These are phyloP conservation scores for Rhododendron williamsianum DNA, from an alignment of 148 eudicot species.

Conservation along the genomic window DNA sequence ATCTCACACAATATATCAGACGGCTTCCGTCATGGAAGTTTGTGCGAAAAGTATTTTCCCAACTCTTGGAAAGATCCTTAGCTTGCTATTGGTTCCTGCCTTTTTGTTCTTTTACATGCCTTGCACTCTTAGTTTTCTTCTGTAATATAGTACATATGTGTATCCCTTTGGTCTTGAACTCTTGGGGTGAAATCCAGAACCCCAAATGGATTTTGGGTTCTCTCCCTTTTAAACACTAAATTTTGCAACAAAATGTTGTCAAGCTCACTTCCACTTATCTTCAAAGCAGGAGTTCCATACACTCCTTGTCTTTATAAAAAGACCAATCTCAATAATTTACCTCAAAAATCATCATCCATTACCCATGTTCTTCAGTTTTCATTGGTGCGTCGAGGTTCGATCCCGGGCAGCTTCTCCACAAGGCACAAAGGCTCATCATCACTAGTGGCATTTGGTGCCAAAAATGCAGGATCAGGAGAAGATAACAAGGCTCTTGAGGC, in stretches of 20 bases:
- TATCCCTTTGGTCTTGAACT: neutral
- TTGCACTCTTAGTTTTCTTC: constrained; percentile 1
- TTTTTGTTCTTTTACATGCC: constrained; percentile 8
- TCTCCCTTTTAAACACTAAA: neutral
- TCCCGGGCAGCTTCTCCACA: neutral
- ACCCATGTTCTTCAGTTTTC: neutral
- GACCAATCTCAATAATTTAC: neutral
- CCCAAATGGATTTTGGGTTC: neutral
- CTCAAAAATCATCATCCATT: neutral
- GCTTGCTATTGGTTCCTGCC: constrained; percentile 9
- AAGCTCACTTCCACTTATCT: neutral
- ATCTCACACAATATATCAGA: neutral
- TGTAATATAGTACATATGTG: neutral
- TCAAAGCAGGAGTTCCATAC: constrained; percentile 1
- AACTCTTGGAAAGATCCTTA: constrained; percentile 13
- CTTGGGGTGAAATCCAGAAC: neutral
- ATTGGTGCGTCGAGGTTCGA: neutral
- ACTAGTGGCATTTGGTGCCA: neutral
- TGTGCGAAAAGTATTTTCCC: neutral
- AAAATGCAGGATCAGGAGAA: constrained; percentile 17
- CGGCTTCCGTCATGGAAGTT: neutral
- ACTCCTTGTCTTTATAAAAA: neutral
- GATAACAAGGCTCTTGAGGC: constrained; percentile 37
- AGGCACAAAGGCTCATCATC: neutral
- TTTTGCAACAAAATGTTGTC: constrained; percentile 5